A percentile compares a stretch with the other conserved stretches of the same genome.
Conservation (phyloP, 73 alveolate genomes). For the Diophrys appendiculata region DNA sequence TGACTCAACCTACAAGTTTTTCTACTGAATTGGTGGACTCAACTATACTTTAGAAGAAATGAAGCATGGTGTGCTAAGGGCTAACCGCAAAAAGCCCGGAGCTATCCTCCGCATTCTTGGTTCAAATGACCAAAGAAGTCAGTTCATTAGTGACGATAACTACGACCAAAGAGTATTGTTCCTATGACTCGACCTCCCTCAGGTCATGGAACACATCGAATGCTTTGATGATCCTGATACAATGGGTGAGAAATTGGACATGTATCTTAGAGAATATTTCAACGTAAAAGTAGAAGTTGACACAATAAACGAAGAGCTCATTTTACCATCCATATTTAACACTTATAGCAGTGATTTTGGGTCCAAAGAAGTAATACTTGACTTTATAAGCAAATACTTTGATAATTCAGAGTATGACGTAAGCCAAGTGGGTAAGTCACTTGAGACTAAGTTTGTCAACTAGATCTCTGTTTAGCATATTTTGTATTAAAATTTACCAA, state of each 20-base stretch:
- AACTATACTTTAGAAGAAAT: conserved; percentile 69
- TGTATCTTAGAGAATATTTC: conserved; percentile 46
- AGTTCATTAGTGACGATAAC: conserved; percentile 12
- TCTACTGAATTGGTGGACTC: conserved; percentile 55
- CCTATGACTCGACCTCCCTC: conserved; percentile 43
- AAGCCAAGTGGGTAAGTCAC: too few relatives aligned
- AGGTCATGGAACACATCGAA: conserved; percentile 15
- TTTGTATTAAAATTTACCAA: too few relatives aligned
- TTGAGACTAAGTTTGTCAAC: too few relatives aligned
- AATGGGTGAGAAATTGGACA: conserved; percentile 22
- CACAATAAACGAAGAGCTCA: conserved; percentile 35
- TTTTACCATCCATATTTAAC: conserved; percentile 52
- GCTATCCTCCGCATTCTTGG: conserved; percentile 31
- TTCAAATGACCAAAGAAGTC: conserved; percentile 17
- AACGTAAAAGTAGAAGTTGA: conserved; percentile 52
- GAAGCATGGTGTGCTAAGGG: conserved; percentile 86
- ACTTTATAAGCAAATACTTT: conserved; percentile 20
- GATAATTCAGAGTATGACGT: neutral
- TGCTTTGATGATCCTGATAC: conserved; percentile 22
- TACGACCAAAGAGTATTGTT: conserved; percentile 44
- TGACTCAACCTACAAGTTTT: conserved; percentile 20
- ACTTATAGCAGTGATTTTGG: conserved; percentile 48
- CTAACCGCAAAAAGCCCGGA: conserved; percentile 62
- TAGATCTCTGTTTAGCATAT: too few relatives aligned
- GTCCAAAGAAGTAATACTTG: conserved; percentile 35